phyloP scores from a whole-genome alignment of 2,329 filamentous ascomycete species.

The Claviceps capensis region DNA sequence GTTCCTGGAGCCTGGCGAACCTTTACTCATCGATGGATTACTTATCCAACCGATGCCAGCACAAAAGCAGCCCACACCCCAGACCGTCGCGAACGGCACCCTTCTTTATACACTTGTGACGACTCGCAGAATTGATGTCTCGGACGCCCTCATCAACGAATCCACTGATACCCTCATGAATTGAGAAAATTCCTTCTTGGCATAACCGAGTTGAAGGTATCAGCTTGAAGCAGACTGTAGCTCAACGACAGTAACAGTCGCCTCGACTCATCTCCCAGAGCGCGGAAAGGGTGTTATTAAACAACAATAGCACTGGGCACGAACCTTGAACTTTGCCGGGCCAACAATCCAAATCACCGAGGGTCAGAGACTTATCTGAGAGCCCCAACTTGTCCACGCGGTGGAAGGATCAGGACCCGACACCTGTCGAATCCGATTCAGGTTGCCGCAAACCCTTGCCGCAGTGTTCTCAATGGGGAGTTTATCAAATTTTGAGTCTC shows the following conservation, averaged over 20 bases:
- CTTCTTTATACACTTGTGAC: background rate
- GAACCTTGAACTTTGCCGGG: background rate
- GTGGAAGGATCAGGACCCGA: background rate
- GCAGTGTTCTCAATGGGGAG: constrained; percentile 38
- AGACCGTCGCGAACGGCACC: background rate
- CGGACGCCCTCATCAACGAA: background rate
- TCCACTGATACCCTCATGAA: background rate
- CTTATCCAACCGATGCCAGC: constrained; percentile 4
- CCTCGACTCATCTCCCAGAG: too few relatives aligned
- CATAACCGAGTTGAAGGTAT: background rate
- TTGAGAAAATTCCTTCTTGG: too few relatives aligned
- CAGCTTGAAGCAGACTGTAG: background rate
- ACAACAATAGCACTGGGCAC: background rate
- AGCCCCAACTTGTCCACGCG: background rate
- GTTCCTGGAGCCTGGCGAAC: constrained; percentile 6
- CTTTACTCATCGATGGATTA: constrained; percentile 2
- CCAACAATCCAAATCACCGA: background rate
- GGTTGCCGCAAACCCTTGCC: background rate
- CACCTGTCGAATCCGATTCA: background rate
- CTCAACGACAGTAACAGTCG: background rate
- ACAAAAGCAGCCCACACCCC: constrained; percentile 14
- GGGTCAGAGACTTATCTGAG: background rate
- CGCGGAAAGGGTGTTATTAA: background rate
- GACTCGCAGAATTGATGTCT: background rate
- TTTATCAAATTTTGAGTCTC: constrained; percentile 35